Base-by-base conservation (phyloP, 2,329 filamentous ascomycete species). In the Orbilia javanica region DNA sequence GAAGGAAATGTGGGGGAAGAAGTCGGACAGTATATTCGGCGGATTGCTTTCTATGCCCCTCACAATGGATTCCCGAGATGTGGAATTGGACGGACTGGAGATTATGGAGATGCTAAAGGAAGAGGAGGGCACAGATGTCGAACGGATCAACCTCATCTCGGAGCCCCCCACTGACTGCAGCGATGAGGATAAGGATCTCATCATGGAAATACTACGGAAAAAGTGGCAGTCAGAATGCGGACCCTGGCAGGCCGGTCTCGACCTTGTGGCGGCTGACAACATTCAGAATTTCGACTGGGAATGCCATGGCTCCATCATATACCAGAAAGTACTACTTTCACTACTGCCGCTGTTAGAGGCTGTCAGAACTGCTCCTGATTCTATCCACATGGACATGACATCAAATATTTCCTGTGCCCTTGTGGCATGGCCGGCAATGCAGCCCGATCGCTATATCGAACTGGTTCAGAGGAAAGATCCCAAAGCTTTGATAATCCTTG, bases 201-300 rank as follows among this genome's bases (percentile, higher is more conserved):
- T 69, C n/a, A 75, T 75, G 64, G 64, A 66, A 44, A 36, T 77
- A 8, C 50, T 77, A 52, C 22, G 42, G n/a, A 67, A 74, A 31
- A 60, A 64, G 25, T 52, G 31, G 44, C 55, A 71, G 22, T 39
- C 67, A 8, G 39, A 29, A 42, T 22, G 39, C 18, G 57, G 68
- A 36, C 46, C 64, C n/a, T 39, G 46, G 52, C 53, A 48, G 4
- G 46, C 64, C 15, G 48, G 64, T 18, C 44, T 69, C 25, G 57
- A 66, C 18, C 66, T 77, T 13, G 42, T 77, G 1, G 29, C 29
- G 7, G 65, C 66, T 10, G 73, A 77, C 52, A 77, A 36, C 25
- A 77, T 77, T 36, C 73, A 67, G 20, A 77, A 77, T 25, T 77
- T 77, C n/a, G 66, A 71, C 27, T 77, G 73, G 73, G 66, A 66